Evolutionary conservation across 2,329 filamentous ascomycete genomes (phyloP).

Genomic region (Ceratocystis eucalypticola): DNA sequence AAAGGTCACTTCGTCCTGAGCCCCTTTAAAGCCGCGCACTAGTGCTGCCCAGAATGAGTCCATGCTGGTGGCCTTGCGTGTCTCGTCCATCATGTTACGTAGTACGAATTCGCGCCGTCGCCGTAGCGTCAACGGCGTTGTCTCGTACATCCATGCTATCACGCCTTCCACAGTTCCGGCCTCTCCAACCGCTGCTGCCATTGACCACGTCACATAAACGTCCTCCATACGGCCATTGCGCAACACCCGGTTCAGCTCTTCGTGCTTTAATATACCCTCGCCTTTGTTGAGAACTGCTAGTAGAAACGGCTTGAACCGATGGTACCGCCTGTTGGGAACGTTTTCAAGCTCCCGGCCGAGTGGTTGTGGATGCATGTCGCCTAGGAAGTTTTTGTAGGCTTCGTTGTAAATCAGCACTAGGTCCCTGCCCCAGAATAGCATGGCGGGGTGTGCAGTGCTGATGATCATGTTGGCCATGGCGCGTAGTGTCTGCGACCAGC

Average conservation of each 20-base stretch:
- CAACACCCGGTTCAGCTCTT: slow-evolving; percentile 60
- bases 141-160: slow-evolving; percentile 72
- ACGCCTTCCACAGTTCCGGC: slow-evolving; percentile 63
- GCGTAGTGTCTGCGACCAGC: slow-evolving; percentile 57
- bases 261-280: slow-evolving; percentile 72
- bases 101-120: slow-evolving; percentile 69
- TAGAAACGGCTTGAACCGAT: slow-evolving; percentile 55
- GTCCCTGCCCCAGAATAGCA: slow-evolving; percentile 68
- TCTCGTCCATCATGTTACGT: slow-evolving; percentile 63
- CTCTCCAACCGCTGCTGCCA: slow-evolving; percentile 61
- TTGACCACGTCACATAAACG: slow-evolving; percentile 70
- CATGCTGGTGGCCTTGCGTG: slow-evolving; percentile 56
- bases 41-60: slow-evolving; percentile 62
- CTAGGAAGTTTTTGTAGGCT: slow-evolving; percentile 56
- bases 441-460: slow-evolving; percentile 60
- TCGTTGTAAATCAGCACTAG: slow-evolving; percentile 59
- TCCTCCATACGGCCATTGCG: slow-evolving; percentile 62
- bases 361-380: slow-evolving; percentile 59
- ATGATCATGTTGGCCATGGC: slow-evolving; percentile 73
- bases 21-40: slow-evolving; percentile 54
- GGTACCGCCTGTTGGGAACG: slow-evolving; percentile 64
- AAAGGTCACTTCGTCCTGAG: slow-evolving; percentile 64
- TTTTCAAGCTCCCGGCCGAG: slow-evolving; percentile 61
- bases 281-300: slow-evolving; percentile 53
- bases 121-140: slow-evolving; percentile 63